Percentiles rank a stretch among this genome's conserved stretches.
Evolutionary conservation across 441 rosid genomes (phyloP).

Genomic region (Euphorbia celastroides): DNA sequence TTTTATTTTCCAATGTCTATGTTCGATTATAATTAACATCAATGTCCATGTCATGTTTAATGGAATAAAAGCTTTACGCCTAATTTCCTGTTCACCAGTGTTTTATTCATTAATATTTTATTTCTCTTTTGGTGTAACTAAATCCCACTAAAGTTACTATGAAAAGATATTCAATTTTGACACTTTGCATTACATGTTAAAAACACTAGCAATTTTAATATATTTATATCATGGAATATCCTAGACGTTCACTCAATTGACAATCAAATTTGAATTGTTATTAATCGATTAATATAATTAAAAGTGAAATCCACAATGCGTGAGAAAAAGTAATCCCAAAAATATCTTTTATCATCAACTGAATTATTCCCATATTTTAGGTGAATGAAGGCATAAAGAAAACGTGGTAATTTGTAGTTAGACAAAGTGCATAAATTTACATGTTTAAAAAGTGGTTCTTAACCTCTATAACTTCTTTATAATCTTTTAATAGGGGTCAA

Average conservation of each 20-base stretch:
- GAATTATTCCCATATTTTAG: background rate
- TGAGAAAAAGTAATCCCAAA: background rate
- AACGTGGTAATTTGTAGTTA: too few relatives aligned
- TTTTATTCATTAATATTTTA: background rate
- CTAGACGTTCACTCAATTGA: background rate
- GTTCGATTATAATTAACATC: constrained; percentile 2
- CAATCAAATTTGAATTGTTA: background rate
- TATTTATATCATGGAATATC: background rate
- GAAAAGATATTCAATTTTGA: background rate
- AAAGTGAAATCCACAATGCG: background rate
- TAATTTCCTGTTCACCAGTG: background rate
- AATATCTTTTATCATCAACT: background rate
- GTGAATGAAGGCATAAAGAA: background rate
- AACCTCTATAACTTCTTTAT: too few relatives aligned
- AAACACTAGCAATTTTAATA: background rate
- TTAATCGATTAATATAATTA: background rate
- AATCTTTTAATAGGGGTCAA: too few relatives aligned
- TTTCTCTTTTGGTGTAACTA: background rate
- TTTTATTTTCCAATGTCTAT: background rate
- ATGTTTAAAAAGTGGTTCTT: background rate
- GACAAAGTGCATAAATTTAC: background rate
- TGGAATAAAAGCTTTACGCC: constrained; percentile 1
- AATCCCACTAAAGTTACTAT: background rate
- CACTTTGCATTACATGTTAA: background rate
- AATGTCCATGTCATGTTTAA: background rate